Evolutionary conservation across 1,284 basidiomycete genomes (phyloP), one percentile per base, ranked within the genome.

Genomic region (Tylopilus sp.): DNA sequence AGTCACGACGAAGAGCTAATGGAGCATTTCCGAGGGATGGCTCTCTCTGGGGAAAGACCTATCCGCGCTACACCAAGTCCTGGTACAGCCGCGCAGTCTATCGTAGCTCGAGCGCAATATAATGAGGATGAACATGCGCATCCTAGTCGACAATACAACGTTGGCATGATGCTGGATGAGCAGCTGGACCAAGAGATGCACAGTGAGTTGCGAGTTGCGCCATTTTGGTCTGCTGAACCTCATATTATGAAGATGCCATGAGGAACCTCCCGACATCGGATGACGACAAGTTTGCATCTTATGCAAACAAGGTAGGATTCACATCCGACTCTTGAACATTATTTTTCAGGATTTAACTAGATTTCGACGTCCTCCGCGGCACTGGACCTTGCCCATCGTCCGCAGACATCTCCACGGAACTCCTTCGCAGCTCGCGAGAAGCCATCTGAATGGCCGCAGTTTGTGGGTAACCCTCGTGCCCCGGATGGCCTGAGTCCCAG

Each of bases 381-480:
- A 29, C 73, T 97, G 57, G 95, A 97, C 68, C 79, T 97, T 35
- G 95, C 95, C 8, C 89, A 93, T 34, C 77, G 92, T 31, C 86
- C 91, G 4, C 90, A 92, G 65, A 86, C 86, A 15, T 84, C 86
- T 19, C 81, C 86, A 41, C 81, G 86, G 38, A 71, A 73, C 48
- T 78, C 81, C 41, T 82, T 80, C 54, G 70, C 77, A 18, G 67
- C 70, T 39, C 80, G 85, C 16, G 82, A 86, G 61, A 90, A 90
- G 65, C 77, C 86, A 1, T 92, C 92, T 3, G 93, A 97, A 66
- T 97, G 95, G 95, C 90, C 93, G 37, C 90, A 89, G 64, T 97
- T 93, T 69, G 76, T 80, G 46, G 78, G 80, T 46, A 74, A 76
- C 41, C 71, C 78, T 48, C 79, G 83, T 63, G 73, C 72, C 51